Evolutionary conservation across 2,329 filamentous ascomycete genomes (phyloP).

Genomic region (Leptographium wingfieldii): DNA sequence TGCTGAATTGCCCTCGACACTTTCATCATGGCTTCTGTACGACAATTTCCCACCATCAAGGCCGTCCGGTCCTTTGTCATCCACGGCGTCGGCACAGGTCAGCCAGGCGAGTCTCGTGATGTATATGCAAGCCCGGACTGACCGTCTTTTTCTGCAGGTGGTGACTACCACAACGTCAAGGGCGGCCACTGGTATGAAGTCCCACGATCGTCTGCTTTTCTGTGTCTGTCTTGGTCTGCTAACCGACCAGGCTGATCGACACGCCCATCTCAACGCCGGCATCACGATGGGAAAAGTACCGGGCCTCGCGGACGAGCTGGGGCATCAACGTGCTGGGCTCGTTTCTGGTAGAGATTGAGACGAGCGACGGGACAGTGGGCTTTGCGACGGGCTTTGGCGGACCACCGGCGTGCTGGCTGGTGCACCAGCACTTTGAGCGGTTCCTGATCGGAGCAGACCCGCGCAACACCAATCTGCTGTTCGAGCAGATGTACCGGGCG

Average conservation of each 20-base stretch:
- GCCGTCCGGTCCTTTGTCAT: slow-evolving; percentile 62
- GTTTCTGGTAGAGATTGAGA: slow-evolving; percentile 78
- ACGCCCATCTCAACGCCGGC: slow-evolving; percentile 86
- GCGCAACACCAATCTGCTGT: slow-evolving; percentile 79
- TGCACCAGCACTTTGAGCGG: slow-evolving; percentile 84
- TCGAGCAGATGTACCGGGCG: slow-evolving; percentile 91
- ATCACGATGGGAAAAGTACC: slow-evolving; percentile 79
- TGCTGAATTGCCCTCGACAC: background rate
- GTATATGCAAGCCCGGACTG: background rate
- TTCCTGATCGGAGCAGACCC: slow-evolving; percentile 85
- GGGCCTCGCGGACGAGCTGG: slow-evolving; percentile 79
- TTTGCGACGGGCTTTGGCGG: slow-evolving; percentile 22
- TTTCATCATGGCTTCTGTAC: slow-evolving; percentile 32
- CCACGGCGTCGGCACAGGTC: slow-evolving; percentile 42
- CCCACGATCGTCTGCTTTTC: background rate
- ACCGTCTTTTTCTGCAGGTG: slow-evolving; percentile 33
- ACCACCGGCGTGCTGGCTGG: slow-evolving; percentile 86
- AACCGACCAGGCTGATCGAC: slow-evolving; percentile 65
- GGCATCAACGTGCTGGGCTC: slow-evolving; percentile 92
- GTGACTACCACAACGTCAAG: slow-evolving; percentile 88
- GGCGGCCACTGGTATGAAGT: slow-evolving; percentile 49
- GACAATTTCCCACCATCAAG: slow-evolving; percentile 62
- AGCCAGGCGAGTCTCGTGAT: slow-evolving; percentile 18
- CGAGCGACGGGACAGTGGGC: background rate
- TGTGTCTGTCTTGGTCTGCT: background rate